Percentiles rank a stretch among this genome's conserved stretches.
Conservation (phyloP, 208 protist species). For the Trypanosoma avium region DNA sequence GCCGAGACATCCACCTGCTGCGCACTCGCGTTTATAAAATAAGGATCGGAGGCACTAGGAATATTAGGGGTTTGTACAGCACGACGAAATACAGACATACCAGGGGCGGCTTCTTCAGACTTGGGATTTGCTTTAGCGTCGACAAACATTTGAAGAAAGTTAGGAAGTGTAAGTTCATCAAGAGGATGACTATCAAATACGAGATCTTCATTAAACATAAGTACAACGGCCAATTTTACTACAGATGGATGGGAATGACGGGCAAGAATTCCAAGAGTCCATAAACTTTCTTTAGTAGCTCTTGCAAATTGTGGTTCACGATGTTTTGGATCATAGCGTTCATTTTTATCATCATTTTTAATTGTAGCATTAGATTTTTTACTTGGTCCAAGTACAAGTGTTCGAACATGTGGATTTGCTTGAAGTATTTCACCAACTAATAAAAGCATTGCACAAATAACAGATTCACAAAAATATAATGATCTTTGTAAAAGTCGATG, state of each 20-base stretch:
- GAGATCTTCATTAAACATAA: constrained; percentile 86
- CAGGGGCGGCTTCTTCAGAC: constrained; percentile 30
- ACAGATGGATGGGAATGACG: constrained; percentile 90
- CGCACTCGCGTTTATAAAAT: constrained; percentile 84
- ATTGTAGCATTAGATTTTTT: constrained; percentile 6
- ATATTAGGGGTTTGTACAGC: constrained; percentile 59
- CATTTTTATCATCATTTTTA: no score
- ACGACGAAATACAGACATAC: constrained; percentile 82
- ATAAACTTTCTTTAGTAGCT: constrained; percentile 72
- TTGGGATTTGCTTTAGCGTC: constrained; percentile 67
- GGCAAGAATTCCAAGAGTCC: constrained; percentile 75
- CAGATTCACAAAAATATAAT: constrained; percentile 82
- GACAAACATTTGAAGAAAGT: constrained; percentile 91
- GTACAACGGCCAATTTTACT: constrained; percentile 82
- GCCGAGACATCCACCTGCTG: constrained; percentile 82
- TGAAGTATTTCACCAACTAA: constrained; percentile 85
- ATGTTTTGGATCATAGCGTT: constrained; percentile 76
- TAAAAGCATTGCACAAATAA: constrained; percentile 88
- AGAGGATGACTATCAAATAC: constrained; percentile 88
- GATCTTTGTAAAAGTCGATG: constrained; percentile 89
- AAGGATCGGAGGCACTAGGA: constrained; percentile 83
- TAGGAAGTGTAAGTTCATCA: constrained; percentile 86
- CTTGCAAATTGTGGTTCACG: constrained; percentile 87
- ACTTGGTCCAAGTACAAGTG: constrained; percentile 33
- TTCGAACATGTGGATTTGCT: constrained; percentile 52